A percentile compares a stretch with the other conserved stretches of the same genome.
Conservation (phyloP, 108 stramenopile genomes). For the Aurantiochytrium sp. region DNA sequence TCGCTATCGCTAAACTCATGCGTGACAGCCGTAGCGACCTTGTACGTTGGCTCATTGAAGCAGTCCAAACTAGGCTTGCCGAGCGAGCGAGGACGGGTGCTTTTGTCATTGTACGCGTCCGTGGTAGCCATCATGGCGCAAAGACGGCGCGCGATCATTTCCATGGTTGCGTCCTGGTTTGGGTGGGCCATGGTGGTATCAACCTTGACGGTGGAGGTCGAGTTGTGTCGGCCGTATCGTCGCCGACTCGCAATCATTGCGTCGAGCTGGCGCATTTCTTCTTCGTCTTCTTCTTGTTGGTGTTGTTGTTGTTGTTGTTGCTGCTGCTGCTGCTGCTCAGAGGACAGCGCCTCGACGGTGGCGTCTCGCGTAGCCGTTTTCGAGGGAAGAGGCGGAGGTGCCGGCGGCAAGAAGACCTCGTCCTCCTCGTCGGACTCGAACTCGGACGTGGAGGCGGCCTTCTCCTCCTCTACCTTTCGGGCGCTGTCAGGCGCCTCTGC, state of each 20-base stretch:
- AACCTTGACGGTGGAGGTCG: constrained; percentile 79
- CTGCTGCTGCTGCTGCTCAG: no score
- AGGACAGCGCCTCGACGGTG: no score
- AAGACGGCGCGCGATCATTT: constrained; percentile 19
- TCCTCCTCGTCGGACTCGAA: not conserved
- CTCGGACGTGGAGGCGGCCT: not conserved
- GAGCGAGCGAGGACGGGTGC: constrained; percentile 79
- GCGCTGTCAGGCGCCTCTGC: not conserved
- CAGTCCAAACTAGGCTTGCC: not conserved
- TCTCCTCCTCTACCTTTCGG: not conserved
- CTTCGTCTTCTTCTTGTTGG: not conserved
- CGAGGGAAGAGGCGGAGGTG: not conserved
- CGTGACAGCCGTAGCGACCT: constrained; percentile 40
- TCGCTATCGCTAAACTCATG: constrained; percentile 44
- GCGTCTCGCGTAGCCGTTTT: not conserved
- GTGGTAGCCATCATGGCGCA: not conserved
- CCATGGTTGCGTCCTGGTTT: constrained; percentile 87
- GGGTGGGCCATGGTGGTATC: constrained; percentile 75
- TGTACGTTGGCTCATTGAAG: not conserved
- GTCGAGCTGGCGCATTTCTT: not conserved
- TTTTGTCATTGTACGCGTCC: constrained; percentile 70
- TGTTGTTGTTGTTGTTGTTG: not conserved
- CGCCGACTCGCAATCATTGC: not conserved
- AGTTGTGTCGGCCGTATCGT: constrained; percentile 50
- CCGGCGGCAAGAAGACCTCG: not conserved